Base-by-base conservation (phyloP, 108 stramenopile species). In the Nitzschia sp. region DNA sequence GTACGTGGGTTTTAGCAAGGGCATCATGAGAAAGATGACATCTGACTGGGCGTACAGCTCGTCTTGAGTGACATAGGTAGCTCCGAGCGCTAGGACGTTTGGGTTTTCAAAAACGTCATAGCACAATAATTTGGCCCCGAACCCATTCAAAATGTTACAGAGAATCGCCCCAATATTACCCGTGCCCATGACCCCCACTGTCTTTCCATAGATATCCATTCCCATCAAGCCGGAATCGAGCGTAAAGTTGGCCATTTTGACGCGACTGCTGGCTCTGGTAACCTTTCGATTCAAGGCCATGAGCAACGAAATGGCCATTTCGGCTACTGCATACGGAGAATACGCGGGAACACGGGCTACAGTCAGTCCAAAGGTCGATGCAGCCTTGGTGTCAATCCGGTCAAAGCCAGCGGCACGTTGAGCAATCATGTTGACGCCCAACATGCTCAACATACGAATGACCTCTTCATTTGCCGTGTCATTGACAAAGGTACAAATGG, bases 261-360 rank as follows among this genome's bases (percentile, higher is more conserved):
- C 86, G 8, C 89, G 85, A 38, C 60, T 72, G n/a, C 59, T 66
- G 18, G 92, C 92, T 9, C 60, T 67, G 60, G 76, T 53, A 32
- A 82, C 83, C 64, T 83, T 80, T 18, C 92, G 76, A 59, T 90
- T 91, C 25, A 93, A 66, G 24, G 83, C 60, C 92, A 93, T 89
- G 51, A 91, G 80, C 33, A 93, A 76, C 23, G 88, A 81, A 51
- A 93, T 80, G 4, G 85, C 87, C 58, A 87, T 84, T 76, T 93
- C 92, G 26, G 92, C 89, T 0, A 93, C 88, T 2, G 92, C 92
- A 74, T 93, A 91, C 9, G 92, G 90, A 55, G 70, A 78, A 75
- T 93, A 93, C 26, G 90, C 90, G 24, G 92, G 92, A 27, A 93
- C 92, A 35, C 90, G 78, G 5, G 81, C 83, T 19, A 93, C 78